phyloP scores from a whole-genome alignment of 208 protist species.

The Phytomonas sp. region DNA sequence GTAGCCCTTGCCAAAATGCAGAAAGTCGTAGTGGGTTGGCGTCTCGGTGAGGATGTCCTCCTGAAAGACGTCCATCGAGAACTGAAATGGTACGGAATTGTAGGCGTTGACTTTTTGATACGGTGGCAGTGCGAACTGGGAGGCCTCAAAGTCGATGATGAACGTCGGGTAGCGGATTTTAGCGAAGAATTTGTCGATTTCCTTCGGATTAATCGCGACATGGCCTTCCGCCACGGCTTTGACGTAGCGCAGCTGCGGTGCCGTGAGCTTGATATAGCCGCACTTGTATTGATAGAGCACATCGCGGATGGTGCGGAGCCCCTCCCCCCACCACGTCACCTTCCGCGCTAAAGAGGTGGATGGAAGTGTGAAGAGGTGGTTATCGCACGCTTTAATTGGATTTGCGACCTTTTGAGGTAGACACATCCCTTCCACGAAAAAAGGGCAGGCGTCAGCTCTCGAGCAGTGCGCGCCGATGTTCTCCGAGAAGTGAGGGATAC shows the following conservation, averaged over 20 bases:
- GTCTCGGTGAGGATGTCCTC: conserved; percentile 78
- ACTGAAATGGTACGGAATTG: conserved; percentile 83
- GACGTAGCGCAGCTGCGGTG: conserved; percentile 76
- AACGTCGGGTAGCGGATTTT: conserved; percentile 76
- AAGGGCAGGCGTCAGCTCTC: conserved; percentile 65
- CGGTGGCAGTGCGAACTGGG: conserved; percentile 83
- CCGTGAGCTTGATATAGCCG: conserved; percentile 59
- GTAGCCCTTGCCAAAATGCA: conserved; percentile 84
- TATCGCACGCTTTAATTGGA: conserved; percentile 48
- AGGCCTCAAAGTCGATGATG: conserved; percentile 87
- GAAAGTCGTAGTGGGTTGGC: conserved; percentile 82
- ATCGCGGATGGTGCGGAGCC: conserved; percentile 64
- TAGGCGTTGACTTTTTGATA: conserved; percentile 71
- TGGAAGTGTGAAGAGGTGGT: conserved; percentile 85
- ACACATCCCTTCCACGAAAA: conserved; percentile 78
- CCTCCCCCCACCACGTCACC: conserved; percentile 68
- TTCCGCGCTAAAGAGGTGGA: conserved; percentile 63
- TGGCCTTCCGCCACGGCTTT: conserved; percentile 52
- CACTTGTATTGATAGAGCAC: conserved; percentile 49
- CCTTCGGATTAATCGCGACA: conserved; percentile 57
- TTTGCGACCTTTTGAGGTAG: conserved; percentile 65
- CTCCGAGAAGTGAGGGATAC: conserved; percentile 32
- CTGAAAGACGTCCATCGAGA: conserved; percentile 87
- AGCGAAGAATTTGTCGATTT: conserved; percentile 73
- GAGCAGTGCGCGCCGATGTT: conserved; percentile 66